phyloP scores from a whole-genome alignment of 2,329 filamentous ascomycete species.

The Helicocarpus griseus region DNA sequence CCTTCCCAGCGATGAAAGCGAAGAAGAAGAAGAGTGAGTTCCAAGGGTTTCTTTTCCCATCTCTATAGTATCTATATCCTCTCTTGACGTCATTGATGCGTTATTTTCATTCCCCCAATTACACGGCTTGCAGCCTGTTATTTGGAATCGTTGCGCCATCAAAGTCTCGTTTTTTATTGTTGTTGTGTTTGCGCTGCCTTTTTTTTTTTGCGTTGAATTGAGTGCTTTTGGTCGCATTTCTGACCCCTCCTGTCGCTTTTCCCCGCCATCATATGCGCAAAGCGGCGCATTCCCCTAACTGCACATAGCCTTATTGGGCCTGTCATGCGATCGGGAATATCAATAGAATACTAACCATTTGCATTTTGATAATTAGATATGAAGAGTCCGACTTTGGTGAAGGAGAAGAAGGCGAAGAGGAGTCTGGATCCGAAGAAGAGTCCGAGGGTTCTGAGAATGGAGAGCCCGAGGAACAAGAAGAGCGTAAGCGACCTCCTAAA shows the following conservation, averaged over 20 bases:
- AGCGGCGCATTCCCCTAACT: neutral
- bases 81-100: constrained; percentile 2
- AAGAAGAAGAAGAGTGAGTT: constrained; percentile 38
- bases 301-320: neutral
- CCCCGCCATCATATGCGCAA: too few species aligned
- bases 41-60: neutral
- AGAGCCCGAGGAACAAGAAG: constrained; percentile 10
- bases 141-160: neutral
- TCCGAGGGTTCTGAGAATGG: constrained; percentile 11
- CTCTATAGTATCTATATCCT: neutral
- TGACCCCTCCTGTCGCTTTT: too few species aligned
- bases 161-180: neutral
- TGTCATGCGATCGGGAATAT: neutral
- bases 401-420: constrained; percentile 13
- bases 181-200: neutral
- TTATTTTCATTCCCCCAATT: neutral
- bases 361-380: constrained; percentile 16
- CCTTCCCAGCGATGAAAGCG: constrained; percentile 41
- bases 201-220: neutral
- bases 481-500: constrained; percentile 11
- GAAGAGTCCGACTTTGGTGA: constrained; percentile 24
- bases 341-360: neutral
- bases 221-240: neutral
- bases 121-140: neutral
- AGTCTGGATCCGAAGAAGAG: constrained; percentile 14